Evolutionary conservation across 768 basidiomycete genomes (phyloP), one percentile per base, ranked within the genome.

Genomic region (Panus rudis): DNA sequence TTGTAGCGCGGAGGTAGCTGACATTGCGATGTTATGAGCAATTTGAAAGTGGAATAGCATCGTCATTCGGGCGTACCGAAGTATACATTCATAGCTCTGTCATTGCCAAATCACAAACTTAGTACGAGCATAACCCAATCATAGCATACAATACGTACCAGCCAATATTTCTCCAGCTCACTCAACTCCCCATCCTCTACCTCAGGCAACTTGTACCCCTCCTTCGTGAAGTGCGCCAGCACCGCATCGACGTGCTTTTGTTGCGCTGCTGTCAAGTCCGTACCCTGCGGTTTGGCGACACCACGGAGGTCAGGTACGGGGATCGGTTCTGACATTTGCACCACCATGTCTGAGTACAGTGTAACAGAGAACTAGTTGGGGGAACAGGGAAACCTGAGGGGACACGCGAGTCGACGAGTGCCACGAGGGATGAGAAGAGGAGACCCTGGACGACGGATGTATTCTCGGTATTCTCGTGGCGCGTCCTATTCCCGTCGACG

Each of bases 131-230:
- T 22, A 6, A 30, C 11, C 7, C 8, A 34, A 13, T 14, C 31
- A 16, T 27, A 21, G 17, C 20, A 26, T 13, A 16, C 19, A 19
- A 14, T 16, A 70, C 74, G 38, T 42, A 78, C 75, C 54, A 91
- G 66, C 85, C 86, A 91, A 59, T 85, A 85, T 61, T 76, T 77
- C 57, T 91, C 89, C 25, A 67, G 72, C 24, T 85, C 84, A 34
- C 48, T 67, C 39, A 89, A 64, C 45, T 64, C 59, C 6, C 70
- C 65, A 0, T 63, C 61, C 7, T 63, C 64, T 5, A 65, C 55
- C n/a, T 61, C 69, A 3, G 81, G 75, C 23, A 85, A 56, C 4
- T 51, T 60, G 56, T 84, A 84, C 2, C 67, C 66, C 0, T 67
- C 54, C n/a, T 61, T 55, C 14, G 71, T 53, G 52, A 88, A 85